A percentile compares a stretch with the other conserved stretches of the same genome.
Conservation (phyloP, 176 grass and related monocot genomes). For the Elaeis guineensis region DNA sequence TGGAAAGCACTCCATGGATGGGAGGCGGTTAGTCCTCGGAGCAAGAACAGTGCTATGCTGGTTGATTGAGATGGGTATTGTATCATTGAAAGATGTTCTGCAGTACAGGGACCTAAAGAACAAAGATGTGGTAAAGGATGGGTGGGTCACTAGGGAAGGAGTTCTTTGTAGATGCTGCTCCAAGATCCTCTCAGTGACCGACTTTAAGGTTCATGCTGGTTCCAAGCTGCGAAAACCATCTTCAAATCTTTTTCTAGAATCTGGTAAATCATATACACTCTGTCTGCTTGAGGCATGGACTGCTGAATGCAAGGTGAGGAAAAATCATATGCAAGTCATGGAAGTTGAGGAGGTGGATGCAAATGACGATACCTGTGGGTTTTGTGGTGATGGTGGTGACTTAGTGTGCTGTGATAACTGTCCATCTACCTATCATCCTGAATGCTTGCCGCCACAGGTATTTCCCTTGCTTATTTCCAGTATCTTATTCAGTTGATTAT, state of each 20-base stretch:
- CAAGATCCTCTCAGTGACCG: conserved; percentile 58
- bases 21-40: conserved; percentile 52
- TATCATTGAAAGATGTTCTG: conserved; percentile 76
- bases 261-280: conserved; percentile 70
- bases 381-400: conserved; percentile 95
- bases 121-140: conserved; percentile 61
- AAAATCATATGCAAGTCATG: conserved; percentile 30
- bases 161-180: conserved; percentile 78
- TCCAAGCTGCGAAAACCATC: conserved; percentile 52
- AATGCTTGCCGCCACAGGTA: conserved; percentile 82
- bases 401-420: conserved; percentile 97
- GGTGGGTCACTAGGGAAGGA: conserved; percentile 73
- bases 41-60: conserved; percentile 88
- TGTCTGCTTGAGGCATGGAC: conserved; percentile 92
- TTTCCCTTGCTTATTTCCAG: conserved; percentile 9
- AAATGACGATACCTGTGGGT: conserved; percentile 91
- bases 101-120: conserved; percentile 63
- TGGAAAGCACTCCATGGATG: conserved; percentile 47
- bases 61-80: conserved; percentile 87
- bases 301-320: conserved; percentile 72
- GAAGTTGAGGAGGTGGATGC: conserved; percentile 58
- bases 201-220: conserved; percentile 75
- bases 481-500: conserved; percentile 1
- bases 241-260: conserved; percentile 74
- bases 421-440: conserved; percentile 87